Base-by-base conservation (phyloP, 2,329 filamentous ascomycete species). In the Ilyonectria destructans region DNA sequence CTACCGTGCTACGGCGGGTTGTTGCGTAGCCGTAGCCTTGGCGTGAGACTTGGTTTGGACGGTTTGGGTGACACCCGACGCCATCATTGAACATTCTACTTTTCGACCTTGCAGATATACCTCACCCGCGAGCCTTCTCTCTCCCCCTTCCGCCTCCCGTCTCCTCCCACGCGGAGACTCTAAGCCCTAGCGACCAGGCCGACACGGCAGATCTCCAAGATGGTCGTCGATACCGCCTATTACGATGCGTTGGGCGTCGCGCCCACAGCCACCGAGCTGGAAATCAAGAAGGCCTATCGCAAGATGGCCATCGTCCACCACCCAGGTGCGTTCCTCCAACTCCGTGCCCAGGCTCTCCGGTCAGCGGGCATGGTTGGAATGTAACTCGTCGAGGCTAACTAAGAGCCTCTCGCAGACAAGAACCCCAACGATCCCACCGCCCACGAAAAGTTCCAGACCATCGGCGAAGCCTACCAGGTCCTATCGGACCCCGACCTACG, bases 201-300 rank as follows among this genome's bases (percentile, higher is more conserved):
- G 52, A 55, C 43, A 59, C 64, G 60, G 55, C 61, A 70, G 65
- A 58, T 67, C 45, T 59, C 72, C 78, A 85, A 77, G 79, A 97
- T 97, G 94, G 94, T 96, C 76, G 93, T 92, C 77, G 94, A 97
- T 82, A 97, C 94, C 66, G 85, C 90, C 75, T 97, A 97, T 84
- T 97, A 97, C 83, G 95, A 97, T 83, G 90, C 90, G 75, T 87
- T 98, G 45, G 93, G 93, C 78, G 95, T 98, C 77, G 86, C 91
- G 83, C 92, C 94, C 73, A 94, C 92, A 63, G 96, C 95, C 33
- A 92, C 93, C 45, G 93, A 96, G 81, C 89, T 97, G 58, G 95
- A 98, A 80, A 98, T 98, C 84, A 98, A 98, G 83, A 97, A 97
- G 85, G 95, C 95, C 31, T 98, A 98, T 84, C 91, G 95, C 80